Evolutionary conservation across 2,329 filamentous ascomycete species (phyloP), one percentile per base, ranked within the genome.

Genomic region (Beauveria pseudobassiana): DNA sequence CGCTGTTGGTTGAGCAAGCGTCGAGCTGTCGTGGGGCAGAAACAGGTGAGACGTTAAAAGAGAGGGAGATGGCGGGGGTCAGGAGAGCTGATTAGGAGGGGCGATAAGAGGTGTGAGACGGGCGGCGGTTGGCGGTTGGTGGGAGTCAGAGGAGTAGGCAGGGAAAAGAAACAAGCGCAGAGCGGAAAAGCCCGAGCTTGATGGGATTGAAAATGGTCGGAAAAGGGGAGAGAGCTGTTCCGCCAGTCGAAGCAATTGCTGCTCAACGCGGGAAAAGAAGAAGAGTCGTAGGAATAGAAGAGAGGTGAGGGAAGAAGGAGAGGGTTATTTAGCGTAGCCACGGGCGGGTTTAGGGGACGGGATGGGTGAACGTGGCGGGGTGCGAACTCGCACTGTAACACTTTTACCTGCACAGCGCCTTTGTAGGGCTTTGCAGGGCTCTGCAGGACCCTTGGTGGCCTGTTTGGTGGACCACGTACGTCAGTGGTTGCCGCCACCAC

Each of bases 241-340:
- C 53, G 60, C 51, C 28, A 61, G 58, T 46, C 56, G 55, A 46
- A 61, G 57, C 58, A 63, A 62, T 62, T 62, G 60, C 60, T 62
- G 52, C 52, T 51, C 52, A 51, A 49, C 24, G 53, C 46, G 45
- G 18, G 22, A 48, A 43, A n/a, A 43, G 6, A 43, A 43, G 42
- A 43, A 43, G 42, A 43, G 42, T n/a, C 16, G 42, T 8, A 43
- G 18, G n/a, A 43, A 20, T n/a, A 20, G 42, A 43, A 43, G 18
- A 43, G 42, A n/a, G 18, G 42, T 43, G 53, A 52, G 60, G 45
- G 53, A 62, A 46, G 54, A 46, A 38, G 45, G 42, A 24, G 57
- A 59, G 56, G 51, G 43, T 59, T 54, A 58, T 51, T 58, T 38
- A 56, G 62, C 50, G 38, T 22, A 40, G 51, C 30, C 30, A 48